Evolutionary conservation across 768 basidiomycete species (phyloP).

Genomic region (Macrocybe gigantea): DNA sequence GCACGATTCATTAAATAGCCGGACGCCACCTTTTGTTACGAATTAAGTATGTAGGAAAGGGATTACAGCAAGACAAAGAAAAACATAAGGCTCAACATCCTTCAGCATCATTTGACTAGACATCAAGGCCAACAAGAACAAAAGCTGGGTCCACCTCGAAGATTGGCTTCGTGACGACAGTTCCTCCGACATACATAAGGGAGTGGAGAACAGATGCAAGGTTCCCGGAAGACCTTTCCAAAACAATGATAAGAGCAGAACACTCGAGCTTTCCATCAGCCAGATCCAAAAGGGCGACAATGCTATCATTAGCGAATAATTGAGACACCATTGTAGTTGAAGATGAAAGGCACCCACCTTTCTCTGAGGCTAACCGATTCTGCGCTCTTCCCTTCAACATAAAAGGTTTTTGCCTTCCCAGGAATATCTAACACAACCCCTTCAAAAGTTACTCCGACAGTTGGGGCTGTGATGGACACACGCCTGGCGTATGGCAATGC

Average conservation of each 20-base stretch:
- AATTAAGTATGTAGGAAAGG: neutral
- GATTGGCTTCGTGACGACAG: conserved; percentile 75
- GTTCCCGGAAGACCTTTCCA: conserved; percentile 67
- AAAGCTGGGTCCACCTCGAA: conserved; percentile 73
- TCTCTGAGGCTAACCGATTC: conserved; percentile 75
- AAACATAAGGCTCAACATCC: neutral
- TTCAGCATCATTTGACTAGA: conserved; percentile 31
- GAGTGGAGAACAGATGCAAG: conserved; percentile 78
- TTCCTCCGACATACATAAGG: conserved; percentile 89
- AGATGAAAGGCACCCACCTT: conserved; percentile 44
- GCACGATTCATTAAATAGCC: neutral
- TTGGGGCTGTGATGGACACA: conserved; percentile 66
- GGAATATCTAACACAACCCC: conserved; percentile 76
- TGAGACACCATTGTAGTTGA: neutral
- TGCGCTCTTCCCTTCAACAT: conserved; percentile 81
- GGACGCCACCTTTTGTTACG: neutral
- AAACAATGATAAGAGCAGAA: conserved; percentile 70
- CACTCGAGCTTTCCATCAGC: conserved; percentile 82
- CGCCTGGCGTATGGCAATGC: conserved; percentile 71
- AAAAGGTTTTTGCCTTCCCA: conserved; percentile 67
- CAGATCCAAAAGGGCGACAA: conserved; percentile 82
- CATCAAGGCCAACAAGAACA: conserved; percentile 82
- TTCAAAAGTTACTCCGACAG: conserved; percentile 64
- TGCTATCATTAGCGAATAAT: conserved; percentile 32
- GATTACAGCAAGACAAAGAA: neutral